Percentiles rank a stretch among this genome's conserved stretches.
Evolutionary conservation across 163 green algal genomes (phyloP).

Genomic region (Chlamydomonas reinhardtii): DNA sequence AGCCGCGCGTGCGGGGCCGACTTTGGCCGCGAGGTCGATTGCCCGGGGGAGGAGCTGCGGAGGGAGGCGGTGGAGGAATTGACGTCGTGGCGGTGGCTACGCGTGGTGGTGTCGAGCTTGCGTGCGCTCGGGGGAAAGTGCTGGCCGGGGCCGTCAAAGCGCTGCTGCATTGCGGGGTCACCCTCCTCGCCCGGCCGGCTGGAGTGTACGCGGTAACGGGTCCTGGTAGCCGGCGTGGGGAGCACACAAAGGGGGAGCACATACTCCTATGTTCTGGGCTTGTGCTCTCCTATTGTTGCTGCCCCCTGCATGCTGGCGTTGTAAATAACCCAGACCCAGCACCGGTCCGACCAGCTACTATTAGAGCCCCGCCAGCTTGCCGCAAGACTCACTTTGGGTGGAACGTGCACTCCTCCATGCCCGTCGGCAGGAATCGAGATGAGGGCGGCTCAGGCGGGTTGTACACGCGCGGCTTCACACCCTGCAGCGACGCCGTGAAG

Average conservation of each 20-base stretch:
- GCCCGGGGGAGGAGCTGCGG: slow-evolving; percentile 2
- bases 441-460: not conserved
- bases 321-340: no score
- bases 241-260: not conserved
- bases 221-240: slow-evolving; percentile 23
- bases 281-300: no score
- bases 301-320: no score
- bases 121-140: not conserved
- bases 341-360: no score
- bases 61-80: not conserved
- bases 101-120: no score
- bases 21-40: not conserved
- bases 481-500: slow-evolving; percentile 16
- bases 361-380: no score
- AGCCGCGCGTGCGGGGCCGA: slow-evolving; percentile 11
- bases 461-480: slow-evolving; percentile 24
- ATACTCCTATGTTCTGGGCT: no score
- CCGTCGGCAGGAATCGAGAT: slow-evolving; percentile 35
- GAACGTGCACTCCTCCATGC: slow-evolving; percentile 58
- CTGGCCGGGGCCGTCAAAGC: not conserved
- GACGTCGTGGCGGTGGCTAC: not conserved
- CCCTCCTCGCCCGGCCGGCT: not conserved
- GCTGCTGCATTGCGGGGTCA: not conserved
- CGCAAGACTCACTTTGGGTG: slow-evolving; percentile 20
- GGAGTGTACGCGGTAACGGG: slow-evolving; percentile 6